Base-by-base conservation (phyloP, 1,284 basidiomycete genomes). In the Tremellales sp. region DNA sequence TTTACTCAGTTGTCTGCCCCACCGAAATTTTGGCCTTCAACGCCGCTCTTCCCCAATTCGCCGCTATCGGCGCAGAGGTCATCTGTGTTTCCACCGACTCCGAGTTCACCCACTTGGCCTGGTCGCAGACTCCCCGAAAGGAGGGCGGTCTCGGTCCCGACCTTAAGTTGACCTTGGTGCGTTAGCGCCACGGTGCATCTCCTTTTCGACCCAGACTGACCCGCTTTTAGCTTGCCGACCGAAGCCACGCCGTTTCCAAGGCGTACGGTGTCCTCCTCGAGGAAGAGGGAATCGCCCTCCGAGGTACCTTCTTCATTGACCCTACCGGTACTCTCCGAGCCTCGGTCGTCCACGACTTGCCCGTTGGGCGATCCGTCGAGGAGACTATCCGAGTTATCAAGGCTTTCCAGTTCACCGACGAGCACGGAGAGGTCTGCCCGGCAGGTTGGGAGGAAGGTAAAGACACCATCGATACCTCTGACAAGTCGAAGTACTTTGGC, bases 11-110 rank as follows among this genome's bases (percentile, higher is more conserved):
- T 63, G 88, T 92, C 61, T 91, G 89, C 76, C 89, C 89, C 28
- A 91, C 89, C 54, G 89, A 93, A 74, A 91, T 93, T 66, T 81
- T 92, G 37, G 89, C 89, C 1, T 93, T 91, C 79, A 90, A 92
- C 71, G 84, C 87, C 57, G 84, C 86, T 5, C 79, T 92, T 39
- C 67, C 79, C 37, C 76, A 80, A 58, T 90, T 93, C 77, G 76
- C 80, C 46, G 78, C 78, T 48, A 75, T 91, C 58, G 81, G 83
- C 71, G 83, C 86, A 36, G 77, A 77, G 45, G 83, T 93, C 43
- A 79, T 92, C 52, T 84, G 85, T 54, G 68, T 72, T 60, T 92
- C 89, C 22, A 91, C 87, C 49, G 89, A 93, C 74, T 91, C 87
- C 9, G 80, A 89, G 65, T 92, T 81, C 77, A 83, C 86, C 35